Conservation (phyloP, 495 filamentous ascomycete species). For the Pyrenopolyporus hunteri region DNA sequence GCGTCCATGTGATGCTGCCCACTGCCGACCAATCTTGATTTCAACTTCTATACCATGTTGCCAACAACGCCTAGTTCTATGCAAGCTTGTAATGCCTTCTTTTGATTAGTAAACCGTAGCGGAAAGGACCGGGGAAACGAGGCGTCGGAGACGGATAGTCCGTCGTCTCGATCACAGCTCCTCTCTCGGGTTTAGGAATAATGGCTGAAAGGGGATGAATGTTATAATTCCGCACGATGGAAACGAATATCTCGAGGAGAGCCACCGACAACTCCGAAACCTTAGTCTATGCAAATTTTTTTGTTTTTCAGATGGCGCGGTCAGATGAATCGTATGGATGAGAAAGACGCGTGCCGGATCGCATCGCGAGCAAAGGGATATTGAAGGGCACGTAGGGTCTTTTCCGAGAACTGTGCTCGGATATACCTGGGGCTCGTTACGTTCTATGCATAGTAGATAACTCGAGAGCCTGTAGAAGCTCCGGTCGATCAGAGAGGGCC, state of each 20-base stretch:
- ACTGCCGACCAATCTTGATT: constrained; percentile 31
- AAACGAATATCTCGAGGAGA: constrained; percentile 28
- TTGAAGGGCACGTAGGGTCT: neutral
- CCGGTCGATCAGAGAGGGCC: constrained; percentile 77
- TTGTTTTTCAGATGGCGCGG: constrained; percentile 21
- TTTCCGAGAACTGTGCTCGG: constrained; percentile 2
- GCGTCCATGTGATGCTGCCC: constrained; percentile 24
- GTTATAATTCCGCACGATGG: constrained; percentile 22
- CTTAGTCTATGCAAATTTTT: constrained; percentile 41
- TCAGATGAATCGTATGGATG: constrained; percentile 29
- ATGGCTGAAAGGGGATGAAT: constrained; percentile 11
- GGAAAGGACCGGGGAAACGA: neutral
- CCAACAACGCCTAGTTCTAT: constrained; percentile 47
- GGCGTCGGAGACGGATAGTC: constrained; percentile 7
- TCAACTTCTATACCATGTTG: constrained; percentile 42
- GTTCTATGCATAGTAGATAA: constrained; percentile 70
- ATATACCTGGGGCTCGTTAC: constrained; percentile 13
- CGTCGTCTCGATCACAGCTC: neutral
- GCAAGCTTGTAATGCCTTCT: constrained; percentile 37
- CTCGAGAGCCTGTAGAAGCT: constrained; percentile 85
- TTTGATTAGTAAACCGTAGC: constrained; percentile 18
- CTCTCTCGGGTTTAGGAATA: constrained; percentile 8
- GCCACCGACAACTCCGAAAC: constrained; percentile 41
- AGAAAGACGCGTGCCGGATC: constrained; percentile 16
- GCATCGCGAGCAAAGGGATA: constrained; percentile 12